Evolutionary conservation across 441 rosid genomes (phyloP), one percentile per base, ranked within the genome.

Genomic region (Aleurites moluccanus): DNA sequence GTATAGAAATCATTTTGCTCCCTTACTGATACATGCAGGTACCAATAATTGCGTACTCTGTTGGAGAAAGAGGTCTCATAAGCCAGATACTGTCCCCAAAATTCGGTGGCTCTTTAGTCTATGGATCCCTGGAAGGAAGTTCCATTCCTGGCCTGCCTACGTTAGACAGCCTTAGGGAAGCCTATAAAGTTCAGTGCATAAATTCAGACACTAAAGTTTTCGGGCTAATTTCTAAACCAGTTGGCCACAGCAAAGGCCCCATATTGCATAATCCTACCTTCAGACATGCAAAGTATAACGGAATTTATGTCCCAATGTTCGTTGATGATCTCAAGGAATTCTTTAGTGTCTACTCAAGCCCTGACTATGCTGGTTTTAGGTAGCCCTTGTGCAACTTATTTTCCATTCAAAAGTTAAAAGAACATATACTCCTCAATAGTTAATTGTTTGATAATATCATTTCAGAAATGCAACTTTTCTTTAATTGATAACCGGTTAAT

Each of bases 221-320:
- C 55, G 94, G 94, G 53, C 76, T 88, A 38, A 80, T 90, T 25
- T 89, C 90, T 56, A 90, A 90, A 64, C 91, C 94, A 30, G 80
- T 87, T 40, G 64, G 87, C 73, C 94, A 90, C 85, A 90, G 89
- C 84, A 90, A 90, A 82, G 84, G 89, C 52, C 90, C 92, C 30
- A 56, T 77, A 27, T 71, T 90, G 72, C 87, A 88, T 72, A 87
- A 88, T 63, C 82, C 84, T 13, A 79, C 92, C 75, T 87, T 90
- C 53, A 84, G 82, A 70, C 79, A 83, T 69, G 71, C 78, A 25
- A 72, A 81, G 60, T 90, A 79, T 70, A 83, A 90, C 82, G 94
- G 94, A n/a, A 70, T 84, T 33, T 90, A 75, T 78, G 74, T 88
- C 20, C 91, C 88, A 62, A 80, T 90, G 83, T 80, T 88, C 72